Percentiles rank a stretch among this genome's conserved stretches.
These are phyloP conservation scores for Chlamydomonas applanata DNA, from an alignment of 139 green algal species.

Conservation along the genomic window DNA sequence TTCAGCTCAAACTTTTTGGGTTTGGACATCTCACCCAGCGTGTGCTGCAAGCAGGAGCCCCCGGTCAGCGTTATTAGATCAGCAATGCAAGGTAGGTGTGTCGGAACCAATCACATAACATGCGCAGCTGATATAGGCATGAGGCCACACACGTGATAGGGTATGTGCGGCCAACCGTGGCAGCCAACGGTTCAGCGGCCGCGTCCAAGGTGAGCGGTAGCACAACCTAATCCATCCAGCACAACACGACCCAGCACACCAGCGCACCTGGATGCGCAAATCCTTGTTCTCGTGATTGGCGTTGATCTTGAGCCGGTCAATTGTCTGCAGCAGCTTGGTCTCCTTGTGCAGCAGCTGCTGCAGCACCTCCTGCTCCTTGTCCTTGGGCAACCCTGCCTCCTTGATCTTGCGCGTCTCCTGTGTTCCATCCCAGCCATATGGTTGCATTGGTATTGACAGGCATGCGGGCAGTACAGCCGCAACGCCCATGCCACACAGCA, in stretches of 20 bases:
- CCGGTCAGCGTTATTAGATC: too few species aligned
- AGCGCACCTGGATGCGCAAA: slow-evolving; percentile 32
- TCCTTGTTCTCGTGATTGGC: slow-evolving; percentile 60
- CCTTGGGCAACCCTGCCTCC: slow-evolving; percentile 41
- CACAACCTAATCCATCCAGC: neutral
- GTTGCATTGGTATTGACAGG: neutral
- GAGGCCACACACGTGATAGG: too few species aligned
- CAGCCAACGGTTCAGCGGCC: too few species aligned
- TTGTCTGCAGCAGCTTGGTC: slow-evolving; percentile 80
- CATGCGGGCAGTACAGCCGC: neutral
- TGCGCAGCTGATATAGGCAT: too few species aligned
- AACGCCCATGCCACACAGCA: neutral
- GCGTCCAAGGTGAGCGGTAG: too few species aligned
- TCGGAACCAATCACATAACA: too few species aligned
- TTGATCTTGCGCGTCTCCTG: slow-evolving; percentile 77
- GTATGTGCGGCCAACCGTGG: too few species aligned
- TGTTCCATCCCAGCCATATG: neutral
- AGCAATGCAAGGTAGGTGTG: too few species aligned
- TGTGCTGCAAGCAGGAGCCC: slow-evolving; percentile 29
- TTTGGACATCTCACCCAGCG: slow-evolving; percentile 53
- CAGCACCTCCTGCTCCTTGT: slow-evolving; percentile 68
- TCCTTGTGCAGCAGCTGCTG: slow-evolving; percentile 75
- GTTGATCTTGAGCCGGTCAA: slow-evolving; percentile 65
- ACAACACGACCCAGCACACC: neutral
- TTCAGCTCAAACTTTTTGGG: slow-evolving; percentile 68